A percentile compares a stretch with the other conserved stretches of the same genome.
These are phyloP conservation scores for Apostasia shenzhenica DNA, from an alignment of 106 monocot genomes.

Conservation along the genomic window DNA sequence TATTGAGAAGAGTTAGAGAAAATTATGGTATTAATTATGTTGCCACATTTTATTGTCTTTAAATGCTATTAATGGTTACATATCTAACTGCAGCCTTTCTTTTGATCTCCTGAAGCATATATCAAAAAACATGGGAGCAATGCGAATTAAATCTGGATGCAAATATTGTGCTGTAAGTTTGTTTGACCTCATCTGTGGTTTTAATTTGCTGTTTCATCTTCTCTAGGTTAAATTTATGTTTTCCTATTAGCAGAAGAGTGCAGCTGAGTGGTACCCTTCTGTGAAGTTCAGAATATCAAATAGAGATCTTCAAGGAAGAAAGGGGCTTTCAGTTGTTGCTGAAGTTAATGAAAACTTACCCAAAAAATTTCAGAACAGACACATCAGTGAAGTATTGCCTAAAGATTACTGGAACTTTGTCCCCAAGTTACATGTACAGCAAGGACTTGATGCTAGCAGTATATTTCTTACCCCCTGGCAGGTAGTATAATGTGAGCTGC, in stretches of 20 bases:
- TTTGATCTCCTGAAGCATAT: constrained; percentile 6
- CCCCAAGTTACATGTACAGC: constrained; percentile 18
- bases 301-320: constrained; percentile 26
- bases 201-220: constrained; percentile 2
- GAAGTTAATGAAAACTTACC: constrained; percentile 49
- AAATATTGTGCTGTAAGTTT: constrained; percentile 72
- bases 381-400: constrained; percentile 34
- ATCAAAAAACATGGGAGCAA: constrained; percentile 16
- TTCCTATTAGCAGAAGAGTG: constrained; percentile 14
- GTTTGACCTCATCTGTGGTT: not conserved
- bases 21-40: too few relatives aligned
- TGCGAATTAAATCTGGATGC: constrained; percentile 32
- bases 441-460: constrained; percentile 8
- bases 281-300: constrained; percentile 49
- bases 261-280: constrained; percentile 41
- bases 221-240: not conserved
- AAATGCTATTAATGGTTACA: not conserved
- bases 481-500: constrained; percentile 24
- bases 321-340: constrained; percentile 34
- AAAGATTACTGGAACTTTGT: constrained; percentile 71
- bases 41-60: not conserved
- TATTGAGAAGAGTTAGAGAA: too few relatives aligned
- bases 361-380: constrained; percentile 28
- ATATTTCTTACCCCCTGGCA: constrained; percentile 48
- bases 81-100: not conserved